These are phyloP conservation scores for Cymbopogon citratus DNA, from an alignment of 176 grass and related monocot genomes.

Conservation along the genomic window DNA sequence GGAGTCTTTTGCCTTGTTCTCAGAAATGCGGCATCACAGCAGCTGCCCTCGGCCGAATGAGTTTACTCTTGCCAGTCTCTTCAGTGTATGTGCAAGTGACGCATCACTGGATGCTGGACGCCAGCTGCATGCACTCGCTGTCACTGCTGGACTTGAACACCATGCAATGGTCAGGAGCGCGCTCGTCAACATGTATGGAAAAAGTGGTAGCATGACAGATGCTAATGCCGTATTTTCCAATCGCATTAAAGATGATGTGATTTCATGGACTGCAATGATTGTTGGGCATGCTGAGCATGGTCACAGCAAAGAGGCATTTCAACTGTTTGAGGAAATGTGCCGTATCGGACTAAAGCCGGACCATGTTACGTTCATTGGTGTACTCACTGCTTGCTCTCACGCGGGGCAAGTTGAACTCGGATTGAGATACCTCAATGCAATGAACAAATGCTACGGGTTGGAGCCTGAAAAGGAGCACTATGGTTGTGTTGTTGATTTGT, in stretches of 20 bases:
- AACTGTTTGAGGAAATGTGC: slow-evolving; percentile 54
- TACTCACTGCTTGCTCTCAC: slow-evolving; percentile 57
- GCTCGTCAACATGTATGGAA: slow-evolving; percentile 57
- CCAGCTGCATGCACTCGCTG: slow-evolving; percentile 47
- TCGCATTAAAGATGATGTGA: slow-evolving; percentile 33
- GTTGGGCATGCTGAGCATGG: slow-evolving; percentile 52
- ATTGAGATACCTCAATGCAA: slow-evolving; percentile 47
- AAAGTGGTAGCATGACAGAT: slow-evolving; percentile 53
- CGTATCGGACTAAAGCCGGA: slow-evolving; percentile 37
- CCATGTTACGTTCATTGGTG: slow-evolving; percentile 48
- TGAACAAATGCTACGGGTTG: slow-evolving; percentile 37
- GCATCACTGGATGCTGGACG: slow-evolving; percentile 35
- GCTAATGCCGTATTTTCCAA: slow-evolving; percentile 26
- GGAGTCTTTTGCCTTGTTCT: slow-evolving; percentile 47
- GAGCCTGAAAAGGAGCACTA: slow-evolving; percentile 62
- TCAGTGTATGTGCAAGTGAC: slow-evolving; percentile 34
- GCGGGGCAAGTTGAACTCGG: slow-evolving; percentile 43
- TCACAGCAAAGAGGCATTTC: slow-evolving; percentile 30
- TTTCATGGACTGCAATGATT: slow-evolving; percentile 60
- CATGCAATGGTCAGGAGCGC: slow-evolving; percentile 46
- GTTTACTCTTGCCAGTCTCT: slow-evolving; percentile 56
- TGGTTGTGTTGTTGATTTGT: slow-evolving; percentile 55
- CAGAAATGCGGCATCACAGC: slow-evolving; percentile 35
- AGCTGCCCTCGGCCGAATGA: slow-evolving; percentile 44
- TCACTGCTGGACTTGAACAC: slow-evolving; percentile 24